These are phyloP conservation scores for Beauveria rudraprayagi DNA, from an alignment of 2,329 filamentous ascomycete species.

Conservation along the genomic window DNA sequence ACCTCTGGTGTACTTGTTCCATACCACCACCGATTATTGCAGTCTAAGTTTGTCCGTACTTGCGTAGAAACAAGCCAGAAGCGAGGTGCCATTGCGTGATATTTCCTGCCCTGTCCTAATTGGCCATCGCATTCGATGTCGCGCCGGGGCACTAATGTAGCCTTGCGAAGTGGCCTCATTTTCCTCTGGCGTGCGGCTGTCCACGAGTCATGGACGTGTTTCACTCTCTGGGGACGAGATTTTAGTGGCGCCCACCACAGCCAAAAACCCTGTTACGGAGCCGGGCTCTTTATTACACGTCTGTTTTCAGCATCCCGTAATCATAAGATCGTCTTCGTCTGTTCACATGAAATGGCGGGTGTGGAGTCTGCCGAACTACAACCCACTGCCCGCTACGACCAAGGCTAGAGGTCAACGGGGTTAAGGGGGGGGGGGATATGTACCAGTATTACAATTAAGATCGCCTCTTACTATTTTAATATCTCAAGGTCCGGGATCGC, in stretches of 20 bases:
- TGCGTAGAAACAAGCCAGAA: neutral
- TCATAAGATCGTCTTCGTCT: slow-evolving; percentile 9
- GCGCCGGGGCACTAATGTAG: neutral
- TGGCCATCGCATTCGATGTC: neutral
- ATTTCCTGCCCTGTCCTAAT: neutral
- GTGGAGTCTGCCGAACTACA: slow-evolving; percentile 4
- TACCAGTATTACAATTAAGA: neutral
- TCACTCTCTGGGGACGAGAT: neutral
- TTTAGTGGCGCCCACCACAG: neutral
- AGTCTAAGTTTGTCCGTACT: neutral
- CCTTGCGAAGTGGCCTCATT: slow-evolving; percentile 1
- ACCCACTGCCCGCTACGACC: neutral
- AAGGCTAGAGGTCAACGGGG: neutral
- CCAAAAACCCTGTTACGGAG: neutral
- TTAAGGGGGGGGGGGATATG: neutral
- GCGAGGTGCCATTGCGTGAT: neutral
- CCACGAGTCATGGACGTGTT: slow-evolving; percentile 8
- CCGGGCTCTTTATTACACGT: neutral
- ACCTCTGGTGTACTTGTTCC: neutral
- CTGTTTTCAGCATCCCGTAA: slow-evolving; percentile 8
- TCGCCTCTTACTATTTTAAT: neutral
- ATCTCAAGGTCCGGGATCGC: neutral
- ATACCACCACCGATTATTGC: neutral
- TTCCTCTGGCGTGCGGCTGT: neutral
- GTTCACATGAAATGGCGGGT: slow-evolving; percentile 8